phyloP scores from a whole-genome alignment of 1,284 basidiomycete genomes.

The Cronartium quercuum region DNA sequence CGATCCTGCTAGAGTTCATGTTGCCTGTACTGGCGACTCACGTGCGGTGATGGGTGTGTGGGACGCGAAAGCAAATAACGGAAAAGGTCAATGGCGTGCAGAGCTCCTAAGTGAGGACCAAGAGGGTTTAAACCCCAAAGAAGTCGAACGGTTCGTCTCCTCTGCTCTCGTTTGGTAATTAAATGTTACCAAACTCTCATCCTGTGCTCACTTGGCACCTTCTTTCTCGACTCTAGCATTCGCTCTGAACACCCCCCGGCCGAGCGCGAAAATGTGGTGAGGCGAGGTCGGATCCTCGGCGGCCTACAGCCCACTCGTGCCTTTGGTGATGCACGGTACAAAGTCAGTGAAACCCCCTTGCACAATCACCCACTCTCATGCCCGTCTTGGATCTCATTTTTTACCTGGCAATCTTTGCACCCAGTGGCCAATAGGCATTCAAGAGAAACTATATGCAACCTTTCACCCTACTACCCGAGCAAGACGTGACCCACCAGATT shows the following conservation, averaged over 20 bases:
- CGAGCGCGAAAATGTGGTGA: slow-evolving; percentile 74
- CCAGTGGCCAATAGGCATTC: slow-evolving; percentile 59
- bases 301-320: slow-evolving; percentile 90
- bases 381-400: not conserved
- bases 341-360: slow-evolving; percentile 46
- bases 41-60: slow-evolving; percentile 92
- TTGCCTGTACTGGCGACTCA: slow-evolving; percentile 88
- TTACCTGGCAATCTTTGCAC: slow-evolving; percentile 47
- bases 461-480: slow-evolving; percentile 47
- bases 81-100: slow-evolving; percentile 66
- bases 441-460: slow-evolving; percentile 49
- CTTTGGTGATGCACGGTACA: slow-evolving; percentile 60
- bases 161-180: not conserved
- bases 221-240: slow-evolving; percentile 57
- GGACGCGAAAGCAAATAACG: slow-evolving; percentile 47
- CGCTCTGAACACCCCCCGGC: slow-evolving; percentile 70
- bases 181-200: not conserved
- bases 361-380: not conserved
- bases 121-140: slow-evolving; percentile 82
- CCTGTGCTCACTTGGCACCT: not conserved
- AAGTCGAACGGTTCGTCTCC: slow-evolving; percentile 52
- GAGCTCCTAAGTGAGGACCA: slow-evolving; percentile 92
- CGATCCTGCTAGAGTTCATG: slow-evolving; percentile 56
- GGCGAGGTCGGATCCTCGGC: slow-evolving; percentile 64
- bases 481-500: slow-evolving; percentile 50